These are phyloP conservation scores for Naegleria lovaniensis DNA, from an alignment of 208 protist species.

Conservation along the genomic window DNA sequence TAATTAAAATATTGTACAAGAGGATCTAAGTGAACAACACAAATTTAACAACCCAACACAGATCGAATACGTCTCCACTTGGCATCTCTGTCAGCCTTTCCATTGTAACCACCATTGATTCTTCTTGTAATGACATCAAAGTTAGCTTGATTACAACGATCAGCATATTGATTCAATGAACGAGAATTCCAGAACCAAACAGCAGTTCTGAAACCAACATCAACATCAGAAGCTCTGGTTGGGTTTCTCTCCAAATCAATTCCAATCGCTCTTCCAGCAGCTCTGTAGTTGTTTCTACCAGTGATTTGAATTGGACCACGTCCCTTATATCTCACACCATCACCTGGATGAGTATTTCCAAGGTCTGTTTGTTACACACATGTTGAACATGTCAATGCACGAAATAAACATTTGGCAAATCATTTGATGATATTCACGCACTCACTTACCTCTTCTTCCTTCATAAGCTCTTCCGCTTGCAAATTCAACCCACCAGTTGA, in stretches of 20 bases:
- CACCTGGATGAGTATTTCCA: constrained; percentile 34
- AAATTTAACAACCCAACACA: neutral
- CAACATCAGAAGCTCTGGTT: neutral
- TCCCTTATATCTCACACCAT: constrained; percentile 34
- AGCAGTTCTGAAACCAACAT: constrained; percentile 29
- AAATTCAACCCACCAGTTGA: constrained; percentile 32
- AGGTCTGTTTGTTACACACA: too few species aligned
- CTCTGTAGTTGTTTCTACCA: constrained; percentile 34
- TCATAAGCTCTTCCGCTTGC: constrained; percentile 37
- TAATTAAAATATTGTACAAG: too few species aligned
- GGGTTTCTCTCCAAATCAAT: constrained; percentile 23
- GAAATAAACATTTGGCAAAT: too few species aligned
- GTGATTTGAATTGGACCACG: constrained; percentile 36
- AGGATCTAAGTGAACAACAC: too few species aligned
- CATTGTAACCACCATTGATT: constrained; percentile 39
- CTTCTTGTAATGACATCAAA: constrained; percentile 29
- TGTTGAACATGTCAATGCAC: too few species aligned
- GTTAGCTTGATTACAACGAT: constrained; percentile 3
- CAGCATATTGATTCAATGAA: constrained; percentile 27
- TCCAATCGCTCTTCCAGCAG: constrained; percentile 23
- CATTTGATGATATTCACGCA: too few species aligned
- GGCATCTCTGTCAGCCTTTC: constrained; percentile 31
- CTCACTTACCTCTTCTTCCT: constrained; percentile 33
- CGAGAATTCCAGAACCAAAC: constrained; percentile 29
- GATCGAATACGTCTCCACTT: neutral